phyloP scores from a whole-genome alignment of 163 green algal genomes.

The Scenedesmus sp. region DNA sequence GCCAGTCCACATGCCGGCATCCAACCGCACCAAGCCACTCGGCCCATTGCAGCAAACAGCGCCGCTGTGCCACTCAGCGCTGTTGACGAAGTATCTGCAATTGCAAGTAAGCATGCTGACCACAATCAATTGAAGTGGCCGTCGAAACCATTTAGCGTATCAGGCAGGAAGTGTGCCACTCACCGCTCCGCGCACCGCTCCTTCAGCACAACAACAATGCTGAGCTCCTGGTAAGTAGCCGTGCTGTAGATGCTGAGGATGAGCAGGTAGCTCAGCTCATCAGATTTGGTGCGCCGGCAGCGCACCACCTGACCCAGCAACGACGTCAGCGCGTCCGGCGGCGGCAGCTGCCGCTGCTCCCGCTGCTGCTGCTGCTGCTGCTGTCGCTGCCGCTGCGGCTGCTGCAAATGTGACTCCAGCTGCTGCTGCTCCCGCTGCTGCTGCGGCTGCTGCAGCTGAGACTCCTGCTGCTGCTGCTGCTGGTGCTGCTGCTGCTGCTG shows the following conservation, averaged over 20 bases:
- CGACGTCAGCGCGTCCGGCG: not conserved
- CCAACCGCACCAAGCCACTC: too few species aligned
- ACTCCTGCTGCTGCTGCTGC: not conserved
- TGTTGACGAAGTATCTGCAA: too few species aligned
- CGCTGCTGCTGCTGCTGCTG: constrained; percentile 14
- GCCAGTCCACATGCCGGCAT: too few species aligned
- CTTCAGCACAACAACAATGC: not conserved
- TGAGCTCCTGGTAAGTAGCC: not conserved
- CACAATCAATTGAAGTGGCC: too few species aligned
- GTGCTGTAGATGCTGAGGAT: not conserved
- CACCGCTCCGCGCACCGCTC: not conserved
- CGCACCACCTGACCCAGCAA: not conserved
- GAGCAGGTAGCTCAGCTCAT: not conserved
- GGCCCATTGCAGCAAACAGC: too few species aligned
- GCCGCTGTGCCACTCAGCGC: too few species aligned
- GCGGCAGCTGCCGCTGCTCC: not conserved
- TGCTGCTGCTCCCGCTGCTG: not conserved
- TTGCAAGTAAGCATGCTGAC: too few species aligned
- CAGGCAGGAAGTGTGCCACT: not conserved
- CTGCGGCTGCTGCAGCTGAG: not conserved
- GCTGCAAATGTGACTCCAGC: not conserved
- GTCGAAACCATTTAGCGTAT: too few species aligned
- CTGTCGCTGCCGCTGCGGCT: constrained; percentile 13
- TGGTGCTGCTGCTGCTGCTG: not conserved
- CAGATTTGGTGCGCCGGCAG: not conserved